phyloP scores from a whole-genome alignment of 495 filamentous ascomycete species.

The Podospora pseudoanserina region DNA sequence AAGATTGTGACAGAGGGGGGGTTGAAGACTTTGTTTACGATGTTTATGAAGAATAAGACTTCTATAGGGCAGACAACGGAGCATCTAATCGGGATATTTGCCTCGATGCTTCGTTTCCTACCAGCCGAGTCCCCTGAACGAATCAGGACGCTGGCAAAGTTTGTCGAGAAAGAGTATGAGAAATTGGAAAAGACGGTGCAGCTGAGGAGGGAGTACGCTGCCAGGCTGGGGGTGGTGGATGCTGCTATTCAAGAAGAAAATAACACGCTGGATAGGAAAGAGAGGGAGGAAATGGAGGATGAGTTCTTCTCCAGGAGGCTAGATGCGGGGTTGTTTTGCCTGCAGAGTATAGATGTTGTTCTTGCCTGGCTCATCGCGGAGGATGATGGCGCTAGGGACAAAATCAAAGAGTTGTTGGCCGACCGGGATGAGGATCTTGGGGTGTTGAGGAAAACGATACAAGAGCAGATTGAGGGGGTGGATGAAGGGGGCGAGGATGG shows the following conservation, averaged over 20 bases:
- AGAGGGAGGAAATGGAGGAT: constrained; percentile 51
- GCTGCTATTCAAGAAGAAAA: constrained; percentile 58
- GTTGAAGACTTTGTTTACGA: constrained; percentile 75
- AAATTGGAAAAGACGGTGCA: constrained; percentile 68
- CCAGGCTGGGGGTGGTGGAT: constrained; percentile 63
- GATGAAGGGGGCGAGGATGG: constrained; percentile 51
- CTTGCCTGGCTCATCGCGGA: constrained; percentile 92
- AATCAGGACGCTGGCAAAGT: constrained; percentile 86
- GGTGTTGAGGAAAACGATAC: constrained; percentile 62
- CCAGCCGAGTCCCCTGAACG: constrained; percentile 75
- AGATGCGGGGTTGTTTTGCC: constrained; percentile 79
- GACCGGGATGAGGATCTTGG: constrained; percentile 63
- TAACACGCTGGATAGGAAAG: constrained; percentile 51
- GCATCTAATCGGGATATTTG: constrained; percentile 86
- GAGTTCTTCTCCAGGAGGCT: constrained; percentile 82
- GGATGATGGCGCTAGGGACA: constrained; percentile 71
- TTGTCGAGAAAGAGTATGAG: constrained; percentile 90
- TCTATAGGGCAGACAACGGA: constrained; percentile 56
- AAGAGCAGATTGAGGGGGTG: constrained; percentile 64
- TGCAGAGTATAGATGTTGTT: constrained; percentile 85
- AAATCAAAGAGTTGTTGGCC: constrained; percentile 59
- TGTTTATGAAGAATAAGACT: constrained; percentile 89
- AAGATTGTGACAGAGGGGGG: constrained; percentile 78
- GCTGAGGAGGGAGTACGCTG: constrained; percentile 67
- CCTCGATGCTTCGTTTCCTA: constrained; percentile 73